Evolutionary conservation across 148 eudicot genomes (phyloP), one percentile per base, ranked within the genome.

Genomic region (Amaranthus palmeri): DNA sequence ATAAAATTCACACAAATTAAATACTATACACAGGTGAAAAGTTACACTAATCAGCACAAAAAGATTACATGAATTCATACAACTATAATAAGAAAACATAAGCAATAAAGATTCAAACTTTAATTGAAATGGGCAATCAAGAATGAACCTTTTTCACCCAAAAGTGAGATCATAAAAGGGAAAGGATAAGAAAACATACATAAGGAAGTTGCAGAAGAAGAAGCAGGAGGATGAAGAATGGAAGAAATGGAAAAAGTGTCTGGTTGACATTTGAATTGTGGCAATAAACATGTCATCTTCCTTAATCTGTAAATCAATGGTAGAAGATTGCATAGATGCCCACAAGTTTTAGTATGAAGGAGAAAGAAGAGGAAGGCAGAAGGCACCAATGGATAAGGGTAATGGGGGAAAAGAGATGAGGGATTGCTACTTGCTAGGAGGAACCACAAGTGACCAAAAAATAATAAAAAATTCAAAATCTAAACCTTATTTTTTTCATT

Each of bases 201-300:
- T 51, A 70, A 67, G 36, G 80, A 61, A 72, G 80, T 6, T 52
- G 83, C 52, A 54, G 72, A 6, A 50, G 77, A 11, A 54, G 81
- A 8, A 45, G 72, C 5, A 40, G 81, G 1, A 71, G 69, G 46
- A 64, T 69, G 80, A 41, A 61, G 72, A 43, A 43, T 71, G 72
- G 81, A 80, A 53, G 82, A 71, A 75, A 80, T 47, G 67, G 78
- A 72, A 77, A 78, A 81, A 59, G 76, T 73, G 57, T 80, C 81
- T 44, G 82, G 88, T 48, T 75, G 79, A 69, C 86, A 85, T 75
- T 85, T 83, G 84, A 85, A 83, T 44, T 85, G 88, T 13, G 88
- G 88, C 73, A 85, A 50, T 66, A 85, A 67, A 76, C 81, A 85
- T 63, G 86, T 81, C 86, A 85, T 85, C 70, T 72, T 81, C 71